Conservation (phyloP, 441 rosid genomes). For the Syzygium syzygioides region DNA sequence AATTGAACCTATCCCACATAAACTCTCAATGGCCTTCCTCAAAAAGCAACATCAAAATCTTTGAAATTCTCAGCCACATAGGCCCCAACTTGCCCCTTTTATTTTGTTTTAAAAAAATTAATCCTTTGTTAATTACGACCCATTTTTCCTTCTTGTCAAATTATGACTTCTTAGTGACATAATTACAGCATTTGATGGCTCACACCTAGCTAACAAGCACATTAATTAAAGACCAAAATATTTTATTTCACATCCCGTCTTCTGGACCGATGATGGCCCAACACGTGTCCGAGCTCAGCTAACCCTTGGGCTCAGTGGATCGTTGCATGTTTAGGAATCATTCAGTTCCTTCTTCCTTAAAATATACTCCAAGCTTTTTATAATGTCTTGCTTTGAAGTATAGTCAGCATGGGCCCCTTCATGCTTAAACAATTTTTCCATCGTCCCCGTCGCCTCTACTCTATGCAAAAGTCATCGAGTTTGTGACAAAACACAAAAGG, state of each 20-base stretch:
- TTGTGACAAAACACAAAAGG: conserved; percentile 15
- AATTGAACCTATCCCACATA: neutral
- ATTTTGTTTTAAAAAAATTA: neutral
- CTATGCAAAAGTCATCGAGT: neutral
- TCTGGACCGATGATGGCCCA: neutral
- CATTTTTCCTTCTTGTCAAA: neutral
- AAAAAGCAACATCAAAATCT: neutral
- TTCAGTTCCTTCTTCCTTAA: neutral
- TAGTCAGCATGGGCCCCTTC: conserved; percentile 25
- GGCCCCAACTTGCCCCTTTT: neutral
- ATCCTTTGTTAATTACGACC: neutral
- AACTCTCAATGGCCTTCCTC: neutral
- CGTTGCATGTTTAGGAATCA: neutral
- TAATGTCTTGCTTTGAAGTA: conserved; percentile 31
- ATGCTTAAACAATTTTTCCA: conserved; percentile 15
- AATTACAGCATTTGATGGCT: neutral
- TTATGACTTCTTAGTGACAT: neutral
- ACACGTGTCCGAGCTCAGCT: neutral
- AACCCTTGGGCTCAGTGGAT: neutral
- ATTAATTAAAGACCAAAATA: neutral
- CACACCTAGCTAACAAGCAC: neutral
- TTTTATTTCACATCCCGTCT: neutral
- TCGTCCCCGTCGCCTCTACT: conserved; percentile 6
- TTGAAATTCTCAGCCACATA: neutral
- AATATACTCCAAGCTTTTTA: neutral